A percentile compares a stretch with the other conserved stretches of the same genome.
phyloP scores from a whole-genome alignment of 2,329 filamentous ascomycete genomes.

The Aphanoascus verrucosus region DNA sequence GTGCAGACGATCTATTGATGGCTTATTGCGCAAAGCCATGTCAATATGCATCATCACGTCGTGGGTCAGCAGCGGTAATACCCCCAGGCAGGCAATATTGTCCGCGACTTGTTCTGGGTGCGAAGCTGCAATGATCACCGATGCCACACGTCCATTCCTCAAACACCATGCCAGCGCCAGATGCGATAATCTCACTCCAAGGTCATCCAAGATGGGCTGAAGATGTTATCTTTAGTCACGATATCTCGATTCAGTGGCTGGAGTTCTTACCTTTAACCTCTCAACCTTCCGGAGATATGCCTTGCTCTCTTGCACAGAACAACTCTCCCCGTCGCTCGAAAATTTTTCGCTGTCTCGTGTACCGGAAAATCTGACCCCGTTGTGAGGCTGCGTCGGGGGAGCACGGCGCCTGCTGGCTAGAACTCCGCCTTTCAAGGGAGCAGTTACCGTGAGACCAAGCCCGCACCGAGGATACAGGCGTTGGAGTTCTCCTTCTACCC shows the following conservation, averaged over 20 bases:
- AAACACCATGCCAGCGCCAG: conserved; percentile 50
- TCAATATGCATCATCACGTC: conserved; percentile 41
- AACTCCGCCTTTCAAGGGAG: conserved; percentile 51
- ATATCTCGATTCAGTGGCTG: too few species aligned
- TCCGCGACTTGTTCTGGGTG: conserved; percentile 37
- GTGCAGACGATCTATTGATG: too few species aligned
- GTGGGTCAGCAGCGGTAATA: conserved; percentile 35
- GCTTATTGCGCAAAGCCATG: conserved; percentile 6
- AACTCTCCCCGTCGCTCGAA: conserved; percentile 38
- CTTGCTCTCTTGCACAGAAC: conserved; percentile 34
- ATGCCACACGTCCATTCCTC: conserved; percentile 47
- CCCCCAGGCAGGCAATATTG: conserved; percentile 37
- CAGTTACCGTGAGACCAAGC: conserved; percentile 54
- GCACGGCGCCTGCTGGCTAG: conserved; percentile 55
- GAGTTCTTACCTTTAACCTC: conserved; percentile 27
- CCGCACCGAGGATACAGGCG: conserved; percentile 51
- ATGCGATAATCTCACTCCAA: conserved; percentile 50
- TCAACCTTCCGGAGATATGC: conserved; percentile 49
- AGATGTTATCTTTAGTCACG: too few species aligned
- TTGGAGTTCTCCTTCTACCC: conserved; percentile 52
- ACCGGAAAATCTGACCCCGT: background rate
- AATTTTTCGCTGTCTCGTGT: conserved; percentile 25
- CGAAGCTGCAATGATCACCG: conserved; percentile 35
- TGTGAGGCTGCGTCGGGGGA: conserved; percentile 21
- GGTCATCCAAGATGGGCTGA: conserved; percentile 52